Evolutionary conservation across 768 basidiomycete species (phyloP), one percentile per base, ranked within the genome.

Genomic region (Hygrophoropsis aurantiaca): DNA sequence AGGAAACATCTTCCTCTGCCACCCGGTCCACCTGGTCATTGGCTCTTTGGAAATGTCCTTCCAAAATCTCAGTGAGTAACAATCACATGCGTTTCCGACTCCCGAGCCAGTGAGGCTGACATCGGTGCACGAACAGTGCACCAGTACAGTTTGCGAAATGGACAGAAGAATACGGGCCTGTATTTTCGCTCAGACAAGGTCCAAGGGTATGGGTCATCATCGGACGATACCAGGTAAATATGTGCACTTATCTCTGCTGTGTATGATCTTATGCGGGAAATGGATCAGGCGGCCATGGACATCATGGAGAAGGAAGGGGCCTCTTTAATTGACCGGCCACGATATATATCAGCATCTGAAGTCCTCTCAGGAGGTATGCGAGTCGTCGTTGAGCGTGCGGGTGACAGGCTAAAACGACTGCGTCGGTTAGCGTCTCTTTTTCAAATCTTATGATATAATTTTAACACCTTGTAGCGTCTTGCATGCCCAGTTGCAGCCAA

Each of bases 241-340:
- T 38, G 16, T 9, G 6, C 16, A 6, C 7, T 21, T n/a, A 16
- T 21, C n/a, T 16, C 16, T 6, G n/a, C 36, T 16, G 36, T 6
- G 16, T 38, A 44, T 30, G 15, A 32, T 2, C 3, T 30, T 44
- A 7, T 8, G 16, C 16, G 36, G 16, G 16, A 6, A 16, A 8
- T 49, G 3, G 56, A 72, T 36, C 67, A 79, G 51, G 77, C 76
- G 9, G 76, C 79, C 0, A 67, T 78, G 1, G 78, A 80, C 8
- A 74, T 81, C 44, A 76, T 81, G 77, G 80, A 81, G 58, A 74
- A 74, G 44, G 75, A 80, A 54, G 79, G 79, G 3, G 74, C 73
- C 1, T 54, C 65, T 0, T 60, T 74, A 7, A 72, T 69, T 1
- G 80, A 81, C 53, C 59, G 80, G 33, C 80, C 80, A 5, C 51